phyloP scores from a whole-genome alignment of 768 basidiomycete genomes.

The Russula ochroleuca region DNA sequence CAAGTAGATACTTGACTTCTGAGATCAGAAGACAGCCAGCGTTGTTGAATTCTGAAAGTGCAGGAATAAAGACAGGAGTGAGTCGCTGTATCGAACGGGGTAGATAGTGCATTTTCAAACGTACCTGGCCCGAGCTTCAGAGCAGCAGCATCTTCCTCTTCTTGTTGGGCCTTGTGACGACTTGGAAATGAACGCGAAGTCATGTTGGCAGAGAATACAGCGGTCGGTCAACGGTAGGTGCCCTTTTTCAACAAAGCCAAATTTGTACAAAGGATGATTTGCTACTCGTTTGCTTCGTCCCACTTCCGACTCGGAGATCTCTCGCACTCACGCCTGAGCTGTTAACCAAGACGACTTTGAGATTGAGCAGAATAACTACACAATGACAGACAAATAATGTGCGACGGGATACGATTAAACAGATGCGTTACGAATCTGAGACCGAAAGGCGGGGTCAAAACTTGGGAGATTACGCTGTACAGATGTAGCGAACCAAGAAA shows the following conservation, averaged over 20 bases:
- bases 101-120: slow-evolving; percentile 7
- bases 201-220: slow-evolving; percentile 35
- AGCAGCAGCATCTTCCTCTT: slow-evolving; percentile 83
- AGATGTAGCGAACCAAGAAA: slow-evolving; percentile 34
- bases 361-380: slow-evolving; percentile 58
- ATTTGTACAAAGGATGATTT: background rate
- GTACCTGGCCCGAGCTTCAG: slow-evolving; percentile 76
- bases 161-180: slow-evolving; percentile 58
- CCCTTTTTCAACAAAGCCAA: background rate
- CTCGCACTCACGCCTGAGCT: background rate
- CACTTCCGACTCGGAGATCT: no score
- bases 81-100: slow-evolving; percentile 3
- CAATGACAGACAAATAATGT: slow-evolving; percentile 64
- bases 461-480: slow-evolving; percentile 35
- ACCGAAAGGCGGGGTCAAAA: slow-evolving; percentile 32
- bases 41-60: slow-evolving; percentile 78
- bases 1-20: slow-evolving; percentile 86
- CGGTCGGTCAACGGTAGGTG: background rate
- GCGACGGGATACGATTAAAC: slow-evolving; percentile 60
- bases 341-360: slow-evolving; percentile 28
- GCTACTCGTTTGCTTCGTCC: no score
- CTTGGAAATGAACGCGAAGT: slow-evolving; percentile 50
- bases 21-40: slow-evolving; percentile 88
- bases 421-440: slow-evolving; percentile 40
- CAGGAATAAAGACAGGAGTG: background rate